Base-by-base conservation (phyloP, 768 basidiomycete species). In the Suillus subalutaceus region DNA sequence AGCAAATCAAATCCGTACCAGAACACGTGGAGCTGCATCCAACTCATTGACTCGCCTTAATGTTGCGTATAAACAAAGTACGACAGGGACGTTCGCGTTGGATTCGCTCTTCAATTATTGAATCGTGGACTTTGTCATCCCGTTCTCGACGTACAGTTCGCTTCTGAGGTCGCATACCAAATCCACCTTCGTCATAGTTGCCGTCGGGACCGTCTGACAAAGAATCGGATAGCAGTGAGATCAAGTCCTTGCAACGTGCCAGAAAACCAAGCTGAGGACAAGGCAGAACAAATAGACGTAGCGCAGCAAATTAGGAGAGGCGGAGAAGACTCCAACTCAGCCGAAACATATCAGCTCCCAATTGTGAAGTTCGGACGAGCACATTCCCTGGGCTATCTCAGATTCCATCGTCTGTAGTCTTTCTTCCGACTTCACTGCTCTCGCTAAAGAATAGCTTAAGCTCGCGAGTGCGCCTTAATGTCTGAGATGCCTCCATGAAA, bases 51-150 rank as follows among this genome's bases (percentile, higher is more conserved):
- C 94, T 90, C 80, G 93, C 97, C 90, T 96, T 97, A 73, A 99
- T 94, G 76, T 99, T 99, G 72, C 97, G 89, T 70, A 99, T 96
- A 75, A 99, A 99, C 41, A 99, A 81, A 4, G 96, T 98, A 63
- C 97, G 87, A 79, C 97, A 98, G 1, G 95, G 95, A 71, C 95
- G 85, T 82, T 99, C 97, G 69, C 92, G 89, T 76, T 94, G 90
- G 71, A 96, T 92, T 68, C 97, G 90, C 76, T 96, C 93, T 84
- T 95, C 94, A 81, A 97, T 96, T 68, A 95, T 90, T 46, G 91
- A 91, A 73, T 92, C 90, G 84, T 94, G 94, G 52, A 92, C 87
- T 79, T 94, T 93, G 82, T 93, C 93, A 79, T 94, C 91, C 81
- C 87, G 86, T 78, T 92, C 91, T 76, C 90, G 90, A 70, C 90